Percentiles rank a stretch among this genome's conserved stretches.
Evolutionary conservation across 2,329 filamentous ascomycete genomes (phyloP).

Genomic region (Sordariomycetes sp.): DNA sequence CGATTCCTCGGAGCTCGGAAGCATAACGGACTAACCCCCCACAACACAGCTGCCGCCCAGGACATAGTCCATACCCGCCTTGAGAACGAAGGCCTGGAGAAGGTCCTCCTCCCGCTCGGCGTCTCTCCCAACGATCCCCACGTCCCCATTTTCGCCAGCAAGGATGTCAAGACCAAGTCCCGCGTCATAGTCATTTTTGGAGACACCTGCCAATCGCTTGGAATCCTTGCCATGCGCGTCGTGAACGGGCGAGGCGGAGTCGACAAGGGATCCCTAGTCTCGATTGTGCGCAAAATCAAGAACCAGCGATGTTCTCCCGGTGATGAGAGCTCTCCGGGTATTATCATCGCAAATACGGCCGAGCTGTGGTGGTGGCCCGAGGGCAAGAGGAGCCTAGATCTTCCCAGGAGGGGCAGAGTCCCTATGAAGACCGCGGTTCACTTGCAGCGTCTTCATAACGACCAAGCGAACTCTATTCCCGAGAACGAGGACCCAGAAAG

Average conservation of each 20-base stretch:
- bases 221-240: conserved; percentile 61
- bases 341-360: conserved; percentile 70
- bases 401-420: conserved; percentile 42
- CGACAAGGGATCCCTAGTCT: conserved; percentile 57
- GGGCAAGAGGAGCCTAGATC: conserved; percentile 47
- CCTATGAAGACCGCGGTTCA: conserved; percentile 56
- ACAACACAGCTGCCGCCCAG: conserved; percentile 47
- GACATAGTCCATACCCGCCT: conserved; percentile 53
- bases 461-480: conserved; percentile 48
- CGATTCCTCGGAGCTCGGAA: not conserved
- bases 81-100: conserved; percentile 44
- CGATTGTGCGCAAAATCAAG: conserved; percentile 42
- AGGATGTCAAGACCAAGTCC: conserved; percentile 40
- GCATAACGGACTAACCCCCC: conserved; percentile 5
- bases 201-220: conserved; percentile 61
- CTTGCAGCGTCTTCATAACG: conserved; percentile 36
- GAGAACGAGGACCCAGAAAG: conserved; percentile 43
- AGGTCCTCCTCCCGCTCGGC: conserved; percentile 50
- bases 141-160: conserved; percentile 53
- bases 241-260: conserved; percentile 55
- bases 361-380: conserved; percentile 68
- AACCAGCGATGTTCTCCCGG: conserved; percentile 20
- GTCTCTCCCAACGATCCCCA: conserved; percentile 39
- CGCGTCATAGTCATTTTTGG: conserved; percentile 68
- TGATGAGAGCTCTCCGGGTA: conserved; percentile 33